Percentiles rank a stretch among this genome's conserved stretches.
Evolutionary conservation across 2,329 filamentous ascomycete species (phyloP).

Genomic region (Fusarium papillatum): DNA sequence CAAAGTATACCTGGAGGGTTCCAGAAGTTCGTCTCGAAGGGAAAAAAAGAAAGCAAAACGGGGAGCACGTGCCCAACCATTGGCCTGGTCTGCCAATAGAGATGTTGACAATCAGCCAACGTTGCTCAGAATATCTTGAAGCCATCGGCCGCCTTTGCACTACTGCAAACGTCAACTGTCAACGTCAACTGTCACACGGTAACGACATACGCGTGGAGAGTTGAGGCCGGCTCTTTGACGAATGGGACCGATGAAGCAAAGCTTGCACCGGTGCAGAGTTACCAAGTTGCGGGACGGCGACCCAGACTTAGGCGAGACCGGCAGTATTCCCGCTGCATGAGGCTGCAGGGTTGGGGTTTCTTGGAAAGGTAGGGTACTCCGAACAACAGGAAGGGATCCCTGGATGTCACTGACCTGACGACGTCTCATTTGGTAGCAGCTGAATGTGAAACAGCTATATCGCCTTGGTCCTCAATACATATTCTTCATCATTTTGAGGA

Average conservation of each 20-base stretch:
- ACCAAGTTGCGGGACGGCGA: conserved; percentile 24
- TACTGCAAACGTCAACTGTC: not conserved
- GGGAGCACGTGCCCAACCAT: not conserved
- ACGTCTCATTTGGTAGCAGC: conserved; percentile 37
- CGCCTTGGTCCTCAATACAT: conserved; percentile 13
- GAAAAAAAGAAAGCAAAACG: conserved; percentile 1
- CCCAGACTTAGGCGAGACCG: conserved; percentile 40
- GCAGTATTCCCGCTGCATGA: conserved; percentile 37
- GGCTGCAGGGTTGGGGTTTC: conserved; percentile 23
- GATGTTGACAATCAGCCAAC: not conserved
- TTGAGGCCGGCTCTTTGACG: conserved; percentile 11
- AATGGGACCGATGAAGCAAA: conserved; percentile 10
- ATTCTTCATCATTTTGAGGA: not conserved
- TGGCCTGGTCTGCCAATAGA: not conserved
- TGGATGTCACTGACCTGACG: conserved; percentile 25
- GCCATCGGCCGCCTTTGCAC: not conserved
- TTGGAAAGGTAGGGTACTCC: conserved; percentile 21
- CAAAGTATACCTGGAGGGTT: not conserved
- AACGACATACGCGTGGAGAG: not conserved
- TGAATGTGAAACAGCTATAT: conserved; percentile 41
- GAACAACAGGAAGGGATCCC: conserved; percentile 19
- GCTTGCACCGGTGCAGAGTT: conserved; percentile 8
- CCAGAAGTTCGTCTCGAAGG: conserved; percentile 17
- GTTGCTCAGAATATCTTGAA: not conserved
- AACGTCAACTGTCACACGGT: conserved; percentile 2